Conservation (phyloP, 345 rosid species). For the Cardamine resedifolia region DNA sequence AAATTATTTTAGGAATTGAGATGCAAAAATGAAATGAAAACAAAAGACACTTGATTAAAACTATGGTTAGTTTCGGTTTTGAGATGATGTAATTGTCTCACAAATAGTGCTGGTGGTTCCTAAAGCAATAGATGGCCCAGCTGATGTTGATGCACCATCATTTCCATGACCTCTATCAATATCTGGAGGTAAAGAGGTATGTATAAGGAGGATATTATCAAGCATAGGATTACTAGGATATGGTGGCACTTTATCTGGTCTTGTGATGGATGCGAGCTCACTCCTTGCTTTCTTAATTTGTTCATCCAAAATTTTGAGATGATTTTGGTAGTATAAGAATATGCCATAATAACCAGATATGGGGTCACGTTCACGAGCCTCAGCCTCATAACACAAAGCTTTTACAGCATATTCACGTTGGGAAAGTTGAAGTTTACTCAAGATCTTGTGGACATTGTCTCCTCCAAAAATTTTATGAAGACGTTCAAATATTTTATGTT, state of each 20-base stretch:
- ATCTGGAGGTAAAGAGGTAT: not conserved
- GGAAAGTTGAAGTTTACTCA: not conserved
- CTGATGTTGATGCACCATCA: not conserved
- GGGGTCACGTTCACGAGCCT: not conserved
- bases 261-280: not conserved
- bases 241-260: not conserved
- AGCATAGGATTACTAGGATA: too few species aligned
- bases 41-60: not conserved
- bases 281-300: not conserved
- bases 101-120: not conserved
- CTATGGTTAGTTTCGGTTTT: not conserved
- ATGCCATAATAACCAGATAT: not conserved
- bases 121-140: not conserved
- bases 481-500: not conserved
- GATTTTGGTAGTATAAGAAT: not conserved
- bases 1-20: not conserved
- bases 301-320: not conserved
- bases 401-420: not conserved
- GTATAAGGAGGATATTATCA: not conserved
- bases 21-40: not conserved
- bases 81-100: not conserved
- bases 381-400: not conserved
- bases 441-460: not conserved
- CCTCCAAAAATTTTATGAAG: not conserved
- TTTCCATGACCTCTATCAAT: not conserved